Evolutionary conservation across 2,329 filamentous ascomycete genomes (phyloP).

Genomic region (Cytospora piceae): DNA sequence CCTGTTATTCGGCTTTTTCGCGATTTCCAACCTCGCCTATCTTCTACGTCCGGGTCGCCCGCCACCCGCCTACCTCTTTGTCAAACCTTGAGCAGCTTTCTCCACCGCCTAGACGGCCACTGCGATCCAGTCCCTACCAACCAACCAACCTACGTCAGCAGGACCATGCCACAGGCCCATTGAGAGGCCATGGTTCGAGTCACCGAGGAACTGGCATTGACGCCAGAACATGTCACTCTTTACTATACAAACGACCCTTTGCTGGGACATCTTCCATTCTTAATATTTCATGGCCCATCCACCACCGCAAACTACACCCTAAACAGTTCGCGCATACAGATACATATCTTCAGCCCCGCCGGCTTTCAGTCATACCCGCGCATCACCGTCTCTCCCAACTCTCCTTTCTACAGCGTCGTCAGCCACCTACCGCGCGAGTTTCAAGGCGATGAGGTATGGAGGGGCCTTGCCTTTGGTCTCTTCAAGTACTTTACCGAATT

Average conservation of each 20-base stretch:
- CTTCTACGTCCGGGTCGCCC: constrained; percentile 14
- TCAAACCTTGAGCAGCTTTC: constrained; percentile 16
- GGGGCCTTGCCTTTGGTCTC: constrained; percentile 87
- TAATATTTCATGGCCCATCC: constrained; percentile 91
- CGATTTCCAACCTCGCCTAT: constrained; percentile 8
- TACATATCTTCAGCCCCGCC: constrained; percentile 87
- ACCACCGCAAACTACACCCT: constrained; percentile 84
- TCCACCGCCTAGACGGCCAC: constrained; percentile 17
- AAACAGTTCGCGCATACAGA: constrained; percentile 91
- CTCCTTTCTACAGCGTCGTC: constrained; percentile 87
- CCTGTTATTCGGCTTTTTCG: constrained; percentile 16
- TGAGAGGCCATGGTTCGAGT: constrained; percentile 77
- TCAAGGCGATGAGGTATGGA: constrained; percentile 92
- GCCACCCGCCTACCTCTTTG: constrained; percentile 15
- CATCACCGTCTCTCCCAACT: constrained; percentile 90
- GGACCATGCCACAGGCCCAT: constrained; percentile 46
- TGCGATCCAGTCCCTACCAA: constrained; percentile 14
- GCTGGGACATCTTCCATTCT: constrained; percentile 77
- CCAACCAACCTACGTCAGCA: constrained; percentile 9
- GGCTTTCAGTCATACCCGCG: constrained; percentile 89
- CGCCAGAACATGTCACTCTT: constrained; percentile 79
- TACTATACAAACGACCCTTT: constrained; percentile 88
- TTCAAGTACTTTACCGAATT: constrained; percentile 94
- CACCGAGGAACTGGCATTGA: constrained; percentile 76
- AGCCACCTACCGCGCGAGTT: constrained; percentile 88